Evolutionary conservation across 2,329 filamentous ascomycete genomes (phyloP), one percentile per base, ranked within the genome.

Genomic region (Tolypocladium capitatum): DNA sequence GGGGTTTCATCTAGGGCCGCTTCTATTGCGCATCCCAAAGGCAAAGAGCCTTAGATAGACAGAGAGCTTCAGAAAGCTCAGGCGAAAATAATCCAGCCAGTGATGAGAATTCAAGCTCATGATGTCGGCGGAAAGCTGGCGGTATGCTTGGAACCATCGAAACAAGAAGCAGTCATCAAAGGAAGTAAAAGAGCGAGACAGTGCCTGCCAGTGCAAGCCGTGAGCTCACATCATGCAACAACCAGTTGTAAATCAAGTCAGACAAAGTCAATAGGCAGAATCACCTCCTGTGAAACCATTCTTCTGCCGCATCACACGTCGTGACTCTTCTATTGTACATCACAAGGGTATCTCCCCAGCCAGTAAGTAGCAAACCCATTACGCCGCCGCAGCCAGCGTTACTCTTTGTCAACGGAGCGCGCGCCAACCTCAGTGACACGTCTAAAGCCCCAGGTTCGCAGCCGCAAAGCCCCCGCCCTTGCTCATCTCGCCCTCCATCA

Each of bases 401-500:
- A 5, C 5, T n/a, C 16, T 6, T 0, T 1, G 16, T 24, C 24
- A 28, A 18, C n/a, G 16, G 16, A 16, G 38, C 38, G 16, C 16
- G 4, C 38, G n/a, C 16, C 38, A 18, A 42, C 38, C 38, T 42
- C 24, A 42, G n/a, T 24, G 38, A 42, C 38, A 30, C 24, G 24
- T 42, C 38, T 42, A 42, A 14, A 42, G 24, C 27, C 38, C 38
- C 16, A 28, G 24, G 38, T 42, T 30, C 38, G 38, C 16, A 28
- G 38, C 27, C 16, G 16, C 38, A 18, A 30, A 28, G 5, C 16
- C 38, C 16, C 38, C n/a, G n/a, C n/a, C 38, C 38, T 42, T 42
- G 38, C 38, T 8, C 31, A 35, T 28, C 18, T 34, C 43, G 13
- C 3, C 58, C 55, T 24, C 43, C 28, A 34, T 34, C 10, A 27